Percentiles rank a stretch among this genome's conserved stretches.
These are phyloP conservation scores for Cyclostephanos tholiformis DNA, from an alignment of 108 stramenopile species.

Conservation along the genomic window DNA sequence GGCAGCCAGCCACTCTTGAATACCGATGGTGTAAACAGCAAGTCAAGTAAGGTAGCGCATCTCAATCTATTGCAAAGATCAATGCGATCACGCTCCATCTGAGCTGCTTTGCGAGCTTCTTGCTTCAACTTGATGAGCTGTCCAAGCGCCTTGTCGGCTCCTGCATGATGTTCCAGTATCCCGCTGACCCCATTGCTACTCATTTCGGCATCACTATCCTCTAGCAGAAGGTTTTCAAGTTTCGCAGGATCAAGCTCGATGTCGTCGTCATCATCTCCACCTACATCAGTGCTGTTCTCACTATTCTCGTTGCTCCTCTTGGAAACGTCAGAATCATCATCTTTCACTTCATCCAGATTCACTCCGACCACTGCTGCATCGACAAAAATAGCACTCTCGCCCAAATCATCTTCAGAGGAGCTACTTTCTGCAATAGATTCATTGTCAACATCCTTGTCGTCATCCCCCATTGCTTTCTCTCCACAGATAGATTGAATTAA, in stretches of 20 bases:
- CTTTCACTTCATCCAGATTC: conserved; percentile 50
- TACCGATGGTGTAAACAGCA: conserved; percentile 51
- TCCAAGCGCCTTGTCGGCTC: conserved; percentile 84
- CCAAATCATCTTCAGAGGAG: conserved; percentile 50
- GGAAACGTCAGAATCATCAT: conserved; percentile 20
- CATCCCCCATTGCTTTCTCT: conserved; percentile 10
- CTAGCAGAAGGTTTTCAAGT: conserved; percentile 73
- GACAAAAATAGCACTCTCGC: conserved; percentile 35
- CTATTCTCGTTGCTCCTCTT: conserved; percentile 19
- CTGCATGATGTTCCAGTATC: conserved; percentile 85
- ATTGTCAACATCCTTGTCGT: conserved; percentile 35
- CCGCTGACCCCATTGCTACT: conserved; percentile 38
- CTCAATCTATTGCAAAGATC: conserved; percentile 73
- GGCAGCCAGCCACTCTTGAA: conserved; percentile 57
- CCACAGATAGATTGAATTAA: conserved; percentile 71
- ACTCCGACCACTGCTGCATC: conserved; percentile 36
- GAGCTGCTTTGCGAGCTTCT: conserved; percentile 82
- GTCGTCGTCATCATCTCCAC: conserved; percentile 45
- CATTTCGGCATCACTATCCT: conserved; percentile 77
- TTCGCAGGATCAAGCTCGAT: conserved; percentile 66
- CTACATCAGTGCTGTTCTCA: conserved; percentile 13
- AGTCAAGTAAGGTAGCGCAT: conserved; percentile 73
- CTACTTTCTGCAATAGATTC: conserved; percentile 35
- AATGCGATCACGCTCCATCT: conserved; percentile 65
- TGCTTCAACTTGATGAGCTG: conserved; percentile 83